Evolutionary conservation across 495 filamentous ascomycete genomes (phyloP), one percentile per base, ranked within the genome.

Genomic region (Tuber indicum): DNA sequence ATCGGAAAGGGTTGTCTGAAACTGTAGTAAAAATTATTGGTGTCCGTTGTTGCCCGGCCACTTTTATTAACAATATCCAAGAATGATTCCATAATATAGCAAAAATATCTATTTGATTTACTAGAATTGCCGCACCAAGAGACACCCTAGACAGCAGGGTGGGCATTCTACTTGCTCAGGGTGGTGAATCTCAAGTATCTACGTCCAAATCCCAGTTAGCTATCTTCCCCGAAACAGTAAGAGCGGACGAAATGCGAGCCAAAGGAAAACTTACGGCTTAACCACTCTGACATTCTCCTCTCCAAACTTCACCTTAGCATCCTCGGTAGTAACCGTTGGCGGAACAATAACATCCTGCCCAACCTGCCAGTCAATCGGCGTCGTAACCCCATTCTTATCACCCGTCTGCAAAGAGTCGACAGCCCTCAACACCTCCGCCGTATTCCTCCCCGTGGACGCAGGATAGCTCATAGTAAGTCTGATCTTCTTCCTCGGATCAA

Each of bases 281-380:
- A 91, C 85, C 85, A 89, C 90, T 81, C 87, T 84, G 52, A 92
- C 86, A 39, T 83, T 83, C 19, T 78, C 76, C 75, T 90, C 85
- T 45, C 89, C 89, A 84, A 92, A 92, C 85, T 92, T 91, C 85
- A 87, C 87, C 86, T 86, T 87, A 47, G 90, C 90, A 81, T 90
- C 90, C 78, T 87, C 87, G 19, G 89, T 92, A 19, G 84, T 87
- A 58, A 92, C 89, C 41, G 85, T 85, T 26, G 90, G 89, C 36
- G 91, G 91, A 41, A 92, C 88, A 82, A 92, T 91, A 46, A 91
- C 90, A 81, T 92, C 91, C 52, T 91, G 88, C 39, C 90, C 90
- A 42, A 85, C 85, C 75, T 84, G 84, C 90, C 91, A 92, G 83
- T 91, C 85, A 79, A 91, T 90, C 46, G 90, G 91, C 49, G 88